Evolutionary conservation across 2,329 filamentous ascomycete species (phyloP), one percentile per base, ranked within the genome.

Genomic region (Tolypocladium pustulatum): DNA sequence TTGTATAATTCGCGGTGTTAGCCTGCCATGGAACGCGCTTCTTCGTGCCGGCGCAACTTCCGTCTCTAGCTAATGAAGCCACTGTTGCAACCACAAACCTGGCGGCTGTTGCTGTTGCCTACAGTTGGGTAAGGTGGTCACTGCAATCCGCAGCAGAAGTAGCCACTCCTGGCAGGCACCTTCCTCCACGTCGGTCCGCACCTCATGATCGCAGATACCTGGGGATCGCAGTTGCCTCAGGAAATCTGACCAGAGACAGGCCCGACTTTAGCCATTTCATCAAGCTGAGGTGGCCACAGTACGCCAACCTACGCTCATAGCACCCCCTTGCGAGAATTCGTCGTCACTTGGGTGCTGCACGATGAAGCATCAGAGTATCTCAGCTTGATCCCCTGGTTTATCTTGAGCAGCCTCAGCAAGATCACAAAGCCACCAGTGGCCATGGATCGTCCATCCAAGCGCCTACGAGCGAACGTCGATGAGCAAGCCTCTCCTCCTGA

Each of bases 391-490:
- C 46, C 46, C 10, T 1, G 15, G 17, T n/a, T 32, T 12, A 9
- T 3, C 15, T 32, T 20, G 27, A 12, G 17, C 46, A 32, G 27
- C 27, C 15, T 30, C 46, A 30, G 15, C 15, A 51, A 9, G 17
- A 10, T 8, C 43, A 17, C 6, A 17, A 12, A 6, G 7, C 13
- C 25, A 17, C 13, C 30, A 49, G 27, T 25, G 20, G 22, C 55
- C 22, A 74, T 74, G 73, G 66, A 71, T 22, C 61, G 57, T 1
- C 59, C 66, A n/a, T 55, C 55, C 25, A 76, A 76, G 60, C 69
- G 74, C 15, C 66, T 64, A 40, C 64, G 68, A 65, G 64, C 13
- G 25, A 41, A 22, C 7, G 60, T 58, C 17, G 36, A 49, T 0
- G 57, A 61, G 12, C 30, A 37, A 32, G 37, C 15, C 27, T 30